These are phyloP conservation scores for Rhynchosporium secalis DNA, from an alignment of 2,329 filamentous ascomycete genomes.

Conservation along the genomic window DNA sequence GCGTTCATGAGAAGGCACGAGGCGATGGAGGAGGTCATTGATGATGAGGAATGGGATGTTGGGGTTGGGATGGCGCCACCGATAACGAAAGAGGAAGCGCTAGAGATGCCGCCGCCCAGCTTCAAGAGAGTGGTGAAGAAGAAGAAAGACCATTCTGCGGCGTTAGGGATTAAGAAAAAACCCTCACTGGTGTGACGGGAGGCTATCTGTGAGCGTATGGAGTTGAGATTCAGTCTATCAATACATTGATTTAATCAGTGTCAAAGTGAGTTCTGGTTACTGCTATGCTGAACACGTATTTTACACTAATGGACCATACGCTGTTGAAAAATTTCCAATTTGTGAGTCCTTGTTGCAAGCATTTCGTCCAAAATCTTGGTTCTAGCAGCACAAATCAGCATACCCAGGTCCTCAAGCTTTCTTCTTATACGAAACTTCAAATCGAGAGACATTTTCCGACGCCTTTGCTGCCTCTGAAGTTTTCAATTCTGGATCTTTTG, in stretches of 20 bases:
- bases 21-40: constrained; percentile 39
- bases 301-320: not conserved
- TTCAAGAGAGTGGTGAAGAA: constrained; percentile 80
- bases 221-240: not conserved
- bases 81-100: constrained; percentile 41
- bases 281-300: not conserved
- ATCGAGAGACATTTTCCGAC: too few species aligned
- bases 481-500: too few species aligned
- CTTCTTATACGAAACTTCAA: too few species aligned
- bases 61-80: constrained; percentile 39
- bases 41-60: constrained; percentile 39
- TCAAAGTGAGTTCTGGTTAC: constrained; percentile 7
- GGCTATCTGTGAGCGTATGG: not conserved
- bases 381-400: too few species aligned
- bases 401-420: too few species aligned
- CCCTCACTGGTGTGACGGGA: constrained; percentile 52
- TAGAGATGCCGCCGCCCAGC: constrained; percentile 56
- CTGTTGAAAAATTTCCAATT: not conserved
- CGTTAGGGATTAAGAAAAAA: constrained; percentile 88
- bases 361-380: not conserved
- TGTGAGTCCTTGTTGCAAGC: too few species aligned
- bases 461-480: too few species aligned
- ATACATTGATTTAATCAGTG: not conserved
- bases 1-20: constrained; percentile 63
- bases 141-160: constrained; percentile 77